These are phyloP conservation scores for Pseudogymnoascus sp. DNA, from an alignment of 2,329 filamentous ascomycete genomes.

Conservation along the genomic window DNA sequence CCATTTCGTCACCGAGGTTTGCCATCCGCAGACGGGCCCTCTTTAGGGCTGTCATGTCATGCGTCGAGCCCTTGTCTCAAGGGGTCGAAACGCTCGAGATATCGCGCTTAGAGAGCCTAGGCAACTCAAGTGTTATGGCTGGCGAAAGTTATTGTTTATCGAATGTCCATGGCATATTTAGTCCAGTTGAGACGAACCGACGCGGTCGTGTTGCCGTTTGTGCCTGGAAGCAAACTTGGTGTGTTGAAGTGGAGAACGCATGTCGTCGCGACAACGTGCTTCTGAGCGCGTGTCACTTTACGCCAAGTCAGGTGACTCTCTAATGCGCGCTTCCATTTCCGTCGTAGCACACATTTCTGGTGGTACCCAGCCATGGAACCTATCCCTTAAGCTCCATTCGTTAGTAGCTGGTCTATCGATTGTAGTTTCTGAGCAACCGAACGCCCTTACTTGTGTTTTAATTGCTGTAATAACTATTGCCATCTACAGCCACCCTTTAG, in stretches of 20 bases:
- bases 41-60: neutral
- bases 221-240: conserved; percentile 2
- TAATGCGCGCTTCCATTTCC: neutral
- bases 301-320: neutral
- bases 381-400: no score
- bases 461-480: no score
- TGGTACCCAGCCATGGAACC: no score
- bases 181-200: neutral
- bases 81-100: neutral
- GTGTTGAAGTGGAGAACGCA: neutral
- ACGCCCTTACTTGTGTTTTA: no score
- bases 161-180: neutral
- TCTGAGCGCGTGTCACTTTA: conserved; percentile 5
- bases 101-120: neutral
- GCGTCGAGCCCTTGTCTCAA: neutral
- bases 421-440: no score
- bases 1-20: neutral
- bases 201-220: neutral
- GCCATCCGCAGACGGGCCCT: neutral
- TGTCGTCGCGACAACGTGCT: conserved; percentile 5
- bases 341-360: neutral
- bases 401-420: no score
- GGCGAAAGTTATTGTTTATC: neutral
- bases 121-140: neutral
- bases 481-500: no score